These are phyloP conservation scores for Apodospora peruviana DNA, from an alignment of 495 filamentous ascomycete genomes.

Conservation along the genomic window DNA sequence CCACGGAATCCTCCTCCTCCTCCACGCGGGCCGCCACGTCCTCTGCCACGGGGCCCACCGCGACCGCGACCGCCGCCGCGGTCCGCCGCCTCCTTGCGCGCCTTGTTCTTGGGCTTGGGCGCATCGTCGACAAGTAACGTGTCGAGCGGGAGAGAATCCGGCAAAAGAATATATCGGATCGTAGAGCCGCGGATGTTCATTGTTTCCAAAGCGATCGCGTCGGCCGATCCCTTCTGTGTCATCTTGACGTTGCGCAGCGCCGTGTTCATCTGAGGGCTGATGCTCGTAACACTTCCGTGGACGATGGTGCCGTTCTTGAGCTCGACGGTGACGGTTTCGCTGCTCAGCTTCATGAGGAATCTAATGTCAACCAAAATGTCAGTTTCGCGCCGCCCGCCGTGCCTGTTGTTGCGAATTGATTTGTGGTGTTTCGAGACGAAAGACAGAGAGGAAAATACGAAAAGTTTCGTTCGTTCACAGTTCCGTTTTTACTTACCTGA, in stretches of 20 bases:
- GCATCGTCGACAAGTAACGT: constrained; percentile 92
- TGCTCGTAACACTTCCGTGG: constrained; percentile 89
- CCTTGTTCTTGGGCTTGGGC: constrained; percentile 99
- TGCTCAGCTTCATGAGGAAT: constrained; percentile 97
- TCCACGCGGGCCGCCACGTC: constrained; percentile 22
- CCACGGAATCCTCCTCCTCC: constrained; percentile 10
- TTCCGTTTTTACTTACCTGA: constrained; percentile 63
- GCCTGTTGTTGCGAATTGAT: too few species aligned
- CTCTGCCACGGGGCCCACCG: constrained; percentile 54
- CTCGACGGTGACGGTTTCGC: constrained; percentile 96
- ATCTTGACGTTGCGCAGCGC: constrained; percentile 90
- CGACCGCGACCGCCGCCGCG: constrained; percentile 56
- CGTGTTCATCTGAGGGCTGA: constrained; percentile 97
- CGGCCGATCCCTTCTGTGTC: constrained; percentile 80
- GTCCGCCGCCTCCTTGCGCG: constrained; percentile 80
- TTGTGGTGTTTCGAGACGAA: too few species aligned
- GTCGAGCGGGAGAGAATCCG: constrained; percentile 89
- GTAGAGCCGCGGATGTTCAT: constrained; percentile 94
- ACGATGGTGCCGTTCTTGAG: constrained; percentile 97
- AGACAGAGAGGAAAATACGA: background rate
- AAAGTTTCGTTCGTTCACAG: too few species aligned
- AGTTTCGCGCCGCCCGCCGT: constrained; percentile 4
- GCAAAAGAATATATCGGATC: constrained; percentile 85
- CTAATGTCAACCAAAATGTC: constrained; percentile 37
- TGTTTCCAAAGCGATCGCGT: constrained; percentile 81